Percentiles rank a stretch among this genome's conserved stretches.
phyloP scores from a whole-genome alignment of 83 land plant genomes.

The Diphasiastrum complanatum region DNA sequence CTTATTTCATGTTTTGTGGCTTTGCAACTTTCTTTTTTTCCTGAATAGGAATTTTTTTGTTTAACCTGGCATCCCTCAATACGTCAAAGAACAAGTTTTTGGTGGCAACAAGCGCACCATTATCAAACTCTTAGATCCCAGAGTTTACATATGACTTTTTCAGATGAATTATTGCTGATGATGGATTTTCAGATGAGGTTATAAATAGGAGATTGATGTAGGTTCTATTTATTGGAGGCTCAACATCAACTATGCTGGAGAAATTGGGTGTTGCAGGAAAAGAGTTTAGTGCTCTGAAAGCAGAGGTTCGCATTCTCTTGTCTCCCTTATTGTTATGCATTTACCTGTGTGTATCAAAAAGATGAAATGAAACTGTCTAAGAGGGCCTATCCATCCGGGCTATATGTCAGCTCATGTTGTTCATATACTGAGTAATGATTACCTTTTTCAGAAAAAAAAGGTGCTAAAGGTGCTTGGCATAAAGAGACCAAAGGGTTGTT shows the following conservation, averaged over 20 bases:
- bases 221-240: conserved; percentile 90
- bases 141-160: neutral
- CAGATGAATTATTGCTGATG: too few relatives aligned
- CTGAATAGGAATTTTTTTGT: too few relatives aligned
- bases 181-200: conserved; percentile 3
- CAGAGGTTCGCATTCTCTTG: conserved; percentile 23
- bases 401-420: too few relatives aligned
- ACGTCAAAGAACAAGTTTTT: too few relatives aligned
- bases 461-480: too few relatives aligned
- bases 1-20: neutral
- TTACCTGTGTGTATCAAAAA: neutral
- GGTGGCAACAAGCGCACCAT: neutral
- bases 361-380: too few relatives aligned
- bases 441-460: too few relatives aligned
- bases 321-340: neutral
- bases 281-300: conserved; percentile 31
- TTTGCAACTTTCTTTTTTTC: neutral
- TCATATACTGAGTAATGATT: too few relatives aligned
- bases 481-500: too few relatives aligned
- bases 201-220: conserved; percentile 17
- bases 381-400: too few relatives aligned
- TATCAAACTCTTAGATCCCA: neutral
- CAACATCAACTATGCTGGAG: conserved; percentile 91
- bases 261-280: conserved; percentile 76
- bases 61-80: too few relatives aligned